These are phyloP conservation scores for Plectosphaerella sp. DNA, from an alignment of 2,329 filamentous ascomycete genomes.

Conservation along the genomic window DNA sequence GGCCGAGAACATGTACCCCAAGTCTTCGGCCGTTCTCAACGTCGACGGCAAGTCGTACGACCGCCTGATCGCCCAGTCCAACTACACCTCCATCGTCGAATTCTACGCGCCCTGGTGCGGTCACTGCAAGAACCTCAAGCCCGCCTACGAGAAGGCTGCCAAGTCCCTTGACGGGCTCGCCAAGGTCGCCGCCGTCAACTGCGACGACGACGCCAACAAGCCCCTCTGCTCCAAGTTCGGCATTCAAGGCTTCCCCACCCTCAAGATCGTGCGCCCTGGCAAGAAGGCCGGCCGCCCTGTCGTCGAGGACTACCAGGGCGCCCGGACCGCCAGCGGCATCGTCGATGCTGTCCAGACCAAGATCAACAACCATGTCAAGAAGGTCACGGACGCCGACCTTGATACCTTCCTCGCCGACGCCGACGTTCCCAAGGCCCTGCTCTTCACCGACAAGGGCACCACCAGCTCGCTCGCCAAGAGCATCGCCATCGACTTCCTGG, in stretches of 20 bases:
- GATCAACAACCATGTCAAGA: conserved; percentile 88
- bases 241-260: conserved; percentile 88
- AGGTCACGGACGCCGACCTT: conserved; percentile 73
- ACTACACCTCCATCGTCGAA: conserved; percentile 78
- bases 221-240: conserved; percentile 79
- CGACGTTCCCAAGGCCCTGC: conserved; percentile 75
- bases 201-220: conserved; percentile 92
- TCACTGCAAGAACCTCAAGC: conserved; percentile 94
- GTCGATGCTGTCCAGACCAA: conserved; percentile 79
- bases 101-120: conserved; percentile 99
- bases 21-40: conserved; percentile 83
- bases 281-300: conserved; percentile 72
- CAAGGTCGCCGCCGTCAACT: conserved; percentile 92
- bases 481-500: conserved; percentile 86
- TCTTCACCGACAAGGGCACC: conserved; percentile 91
- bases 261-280: conserved; percentile 86
- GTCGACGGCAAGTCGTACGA: conserved; percentile 77
- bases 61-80: conserved; percentile 78
- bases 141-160: conserved; percentile 91
- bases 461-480: conserved; percentile 79
- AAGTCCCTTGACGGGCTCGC: conserved; percentile 85
- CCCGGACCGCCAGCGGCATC: conserved; percentile 79
- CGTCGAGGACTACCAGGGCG: conserved; percentile 87
- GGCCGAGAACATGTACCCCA: conserved; percentile 70
- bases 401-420: conserved; percentile 65